phyloP scores from a whole-genome alignment of 139 green algal species.

The Edaphochlamys debaryana region DNA sequence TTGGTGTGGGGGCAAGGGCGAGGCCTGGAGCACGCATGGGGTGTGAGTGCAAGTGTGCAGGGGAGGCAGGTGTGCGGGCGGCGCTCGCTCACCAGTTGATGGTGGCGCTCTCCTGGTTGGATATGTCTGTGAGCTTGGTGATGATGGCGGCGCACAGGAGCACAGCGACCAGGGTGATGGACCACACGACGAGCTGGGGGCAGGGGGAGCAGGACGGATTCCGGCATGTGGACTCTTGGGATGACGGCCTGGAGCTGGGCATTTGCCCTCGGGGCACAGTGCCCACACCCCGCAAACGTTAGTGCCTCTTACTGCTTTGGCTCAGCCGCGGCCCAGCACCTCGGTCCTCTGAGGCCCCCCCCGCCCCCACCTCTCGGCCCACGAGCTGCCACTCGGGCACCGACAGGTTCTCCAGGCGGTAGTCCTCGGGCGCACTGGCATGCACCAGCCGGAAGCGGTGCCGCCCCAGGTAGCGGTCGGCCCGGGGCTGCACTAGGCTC shows the following conservation, averaged over 20 bases:
- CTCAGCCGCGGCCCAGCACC: too few species aligned
- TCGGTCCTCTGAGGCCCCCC: too few species aligned
- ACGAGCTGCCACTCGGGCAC: slow-evolving; percentile 23
- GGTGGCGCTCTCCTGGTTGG: slow-evolving; percentile 7
- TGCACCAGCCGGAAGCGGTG: slow-evolving; percentile 44
- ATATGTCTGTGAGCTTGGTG: slow-evolving; percentile 55
- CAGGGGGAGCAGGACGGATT: neutral
- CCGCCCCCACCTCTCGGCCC: neutral
- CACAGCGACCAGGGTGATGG: slow-evolving; percentile 36
- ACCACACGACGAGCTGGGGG: neutral
- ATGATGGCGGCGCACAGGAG: slow-evolving; percentile 41
- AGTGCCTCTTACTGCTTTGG: too few species aligned
- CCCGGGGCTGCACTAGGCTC: slow-evolving; percentile 2
- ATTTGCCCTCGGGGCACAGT: too few species aligned
- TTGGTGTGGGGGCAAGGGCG: too few species aligned
- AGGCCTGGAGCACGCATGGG: too few species aligned
- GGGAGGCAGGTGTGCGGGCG: too few species aligned
- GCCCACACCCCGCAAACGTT: too few species aligned
- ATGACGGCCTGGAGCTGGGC: too few species aligned
- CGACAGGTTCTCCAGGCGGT: slow-evolving; percentile 62
- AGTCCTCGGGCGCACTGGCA: slow-evolving; percentile 60
- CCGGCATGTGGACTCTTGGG: too few species aligned
- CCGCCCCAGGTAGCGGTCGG: slow-evolving; percentile 8
- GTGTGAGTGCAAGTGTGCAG: too few species aligned
- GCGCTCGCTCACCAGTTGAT: slow-evolving; percentile 47